These are phyloP conservation scores for Pascua guehoae DNA, from an alignment of 1,284 basidiomycete species.

Conservation along the genomic window DNA sequence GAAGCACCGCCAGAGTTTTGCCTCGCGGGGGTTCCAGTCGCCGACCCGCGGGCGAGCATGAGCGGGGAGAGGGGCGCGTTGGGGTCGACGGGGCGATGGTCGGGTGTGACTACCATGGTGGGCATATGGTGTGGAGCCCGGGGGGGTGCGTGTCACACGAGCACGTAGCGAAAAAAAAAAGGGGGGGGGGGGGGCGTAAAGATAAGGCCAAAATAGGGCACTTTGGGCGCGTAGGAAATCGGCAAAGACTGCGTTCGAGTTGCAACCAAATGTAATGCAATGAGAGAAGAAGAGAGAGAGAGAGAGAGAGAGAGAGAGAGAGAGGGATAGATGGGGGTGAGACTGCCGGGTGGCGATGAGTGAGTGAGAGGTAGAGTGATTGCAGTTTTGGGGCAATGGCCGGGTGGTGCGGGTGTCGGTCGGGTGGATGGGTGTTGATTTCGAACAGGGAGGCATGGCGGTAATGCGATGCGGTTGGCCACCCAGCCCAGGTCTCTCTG, in stretches of 20 bases:
- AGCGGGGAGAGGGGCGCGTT: conserved; percentile 20
- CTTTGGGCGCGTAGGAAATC: background rate
- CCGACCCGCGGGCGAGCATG: conserved; percentile 7
- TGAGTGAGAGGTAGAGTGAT: too few relatives aligned
- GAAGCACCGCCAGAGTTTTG: background rate
- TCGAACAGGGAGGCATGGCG: too few relatives aligned
- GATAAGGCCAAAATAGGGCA: background rate
- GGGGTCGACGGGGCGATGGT: conserved; percentile 15
- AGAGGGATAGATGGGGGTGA: too few relatives aligned
- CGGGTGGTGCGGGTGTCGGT: too few relatives aligned
- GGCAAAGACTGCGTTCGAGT: background rate
- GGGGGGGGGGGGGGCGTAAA: background rate
- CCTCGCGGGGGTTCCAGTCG: background rate
- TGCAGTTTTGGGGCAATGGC: too few relatives aligned
- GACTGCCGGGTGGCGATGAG: too few relatives aligned
- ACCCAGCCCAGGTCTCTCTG: too few relatives aligned
- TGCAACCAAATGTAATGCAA: too few relatives aligned
- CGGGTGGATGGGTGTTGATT: too few relatives aligned
- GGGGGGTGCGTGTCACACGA: conserved; percentile 1
- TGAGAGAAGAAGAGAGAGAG: too few relatives aligned
- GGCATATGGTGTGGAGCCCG: background rate
- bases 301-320: too few relatives aligned
- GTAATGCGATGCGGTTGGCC: too few relatives aligned
- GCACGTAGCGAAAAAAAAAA: background rate
- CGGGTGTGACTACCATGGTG: conserved; percentile 27